phyloP scores from a whole-genome alignment of 192 early-diverging fungal species.

The Rhizophagus sp. region DNA sequence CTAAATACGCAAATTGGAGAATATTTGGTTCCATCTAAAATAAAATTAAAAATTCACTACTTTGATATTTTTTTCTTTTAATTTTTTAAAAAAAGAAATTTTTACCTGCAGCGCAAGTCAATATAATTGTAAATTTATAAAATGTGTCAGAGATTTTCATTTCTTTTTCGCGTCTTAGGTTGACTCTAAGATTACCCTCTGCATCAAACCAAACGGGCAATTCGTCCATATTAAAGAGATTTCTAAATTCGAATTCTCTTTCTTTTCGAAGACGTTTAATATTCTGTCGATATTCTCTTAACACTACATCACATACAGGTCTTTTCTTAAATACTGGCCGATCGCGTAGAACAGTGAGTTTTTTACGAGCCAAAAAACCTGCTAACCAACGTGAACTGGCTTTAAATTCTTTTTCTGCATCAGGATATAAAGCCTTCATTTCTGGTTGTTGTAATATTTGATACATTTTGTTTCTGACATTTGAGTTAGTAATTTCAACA shows the following conservation, averaged over 20 bases:
- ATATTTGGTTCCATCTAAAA: conserved; percentile 2
- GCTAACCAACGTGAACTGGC: neutral
- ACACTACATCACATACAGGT: neutral
- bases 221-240: conserved; percentile 17
- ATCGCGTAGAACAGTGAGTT: neutral
- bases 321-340: neutral
- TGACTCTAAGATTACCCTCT: neutral
- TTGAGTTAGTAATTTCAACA: neutral
- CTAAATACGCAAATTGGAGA: conserved; percentile 8
- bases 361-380: conserved; percentile 3
- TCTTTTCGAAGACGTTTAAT: neutral
- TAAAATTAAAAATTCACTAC: neutral
- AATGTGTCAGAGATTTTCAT: neutral
- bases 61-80: neutral
- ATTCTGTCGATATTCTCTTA: neutral
- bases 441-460: neutral
- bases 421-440: neutral
- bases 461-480: neutral
- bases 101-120: neutral
- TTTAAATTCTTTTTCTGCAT: neutral
- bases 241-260: neutral
- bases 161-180: neutral
- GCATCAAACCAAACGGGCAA: neutral
- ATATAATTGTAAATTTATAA: neutral
- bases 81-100: neutral